Evolutionary conservation across 2,329 filamentous ascomycete species (phyloP).

Genomic region (Nemania abortiva): DNA sequence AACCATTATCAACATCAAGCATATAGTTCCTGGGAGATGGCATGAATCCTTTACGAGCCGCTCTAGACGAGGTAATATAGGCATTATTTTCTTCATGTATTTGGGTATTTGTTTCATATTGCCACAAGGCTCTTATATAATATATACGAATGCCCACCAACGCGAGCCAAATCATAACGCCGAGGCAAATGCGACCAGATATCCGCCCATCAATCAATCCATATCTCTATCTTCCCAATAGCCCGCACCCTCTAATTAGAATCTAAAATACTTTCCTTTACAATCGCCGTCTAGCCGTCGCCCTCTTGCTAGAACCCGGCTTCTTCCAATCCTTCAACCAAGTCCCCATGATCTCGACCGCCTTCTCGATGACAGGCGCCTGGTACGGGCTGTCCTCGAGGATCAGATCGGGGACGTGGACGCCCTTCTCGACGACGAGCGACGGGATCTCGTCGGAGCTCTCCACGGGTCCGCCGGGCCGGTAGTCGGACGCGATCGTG

Average conservation of each 20-base stretch:
- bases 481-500: conserved; percentile 34
- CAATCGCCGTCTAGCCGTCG: not conserved
- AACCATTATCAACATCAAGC: no score
- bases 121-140: not conserved
- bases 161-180: conserved; percentile 1
- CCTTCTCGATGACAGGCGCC: conserved; percentile 26
- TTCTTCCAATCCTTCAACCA: conserved; percentile 39
- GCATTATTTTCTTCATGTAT: not conserved
- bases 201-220: not conserved
- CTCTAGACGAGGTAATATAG: no score
- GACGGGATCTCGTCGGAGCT: conserved; percentile 32
- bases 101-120: not conserved
- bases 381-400: conserved; percentile 28
- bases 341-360: conserved; percentile 37
- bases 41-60: no score
- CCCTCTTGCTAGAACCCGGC: conserved; percentile 9
- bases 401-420: conserved; percentile 35
- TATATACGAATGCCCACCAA: not conserved
- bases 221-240: not conserved
- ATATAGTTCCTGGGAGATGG: no score
- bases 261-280: not conserved
- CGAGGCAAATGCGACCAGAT: conserved; percentile 5
- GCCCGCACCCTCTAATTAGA: not conserved
- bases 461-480: conserved; percentile 37
- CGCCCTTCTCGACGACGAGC: conserved; percentile 37